Base-by-base conservation (phyloP, 306 rosid genomes). In the Citrullus amarus region DNA sequence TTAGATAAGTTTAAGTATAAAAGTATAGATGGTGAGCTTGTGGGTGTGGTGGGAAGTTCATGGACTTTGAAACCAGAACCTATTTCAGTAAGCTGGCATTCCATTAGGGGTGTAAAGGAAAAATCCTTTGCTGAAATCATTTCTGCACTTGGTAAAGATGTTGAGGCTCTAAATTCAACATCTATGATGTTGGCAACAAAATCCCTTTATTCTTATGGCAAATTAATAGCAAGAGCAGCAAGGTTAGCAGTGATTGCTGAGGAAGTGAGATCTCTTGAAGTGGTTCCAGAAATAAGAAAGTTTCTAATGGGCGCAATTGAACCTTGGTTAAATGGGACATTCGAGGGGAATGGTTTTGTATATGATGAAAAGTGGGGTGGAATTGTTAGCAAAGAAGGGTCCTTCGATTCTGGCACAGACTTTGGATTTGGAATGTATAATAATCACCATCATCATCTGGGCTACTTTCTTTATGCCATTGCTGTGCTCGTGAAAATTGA, bases 21-120 rank as follows among this genome's bases (percentile, higher is more conserved):
- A 44, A 90, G 98, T 81, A 89, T 93, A 77, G 98, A 93, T 83
- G 98, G 98, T 12, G 97, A 91, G 2, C 94, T 93, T 76, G 91
- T 92, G 63, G 97, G 98, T 12, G 87, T 91, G 69, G 90, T 92
- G 51, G 98, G 98, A 8, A 82, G 88, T 81, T 86, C 90, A 60
- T 93, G 97, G 98, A 38, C 66, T 16, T 59, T 93, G 81, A 80
- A 88, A 81, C 72, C 89, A 5, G 87, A 89, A 56, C 89, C 90
- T 17, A 82, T 91, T 68, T 86, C 85, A 13, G 75, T 90, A 28
- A 89, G 90, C 20, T 93, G 98, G 98, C 91, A 93, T 83, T 92
- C 97, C 14, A 78, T 73, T n/a, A 81, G 46, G 53, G 97, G 98
- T 60, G 76, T 93, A 1, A 82, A 75, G 56, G 85, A 85, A 65